A percentile compares a stretch with the other conserved stretches of the same genome.
Conservation (phyloP, 371 early-diverging fungal species). For the Apophysomyces sp. region DNA sequence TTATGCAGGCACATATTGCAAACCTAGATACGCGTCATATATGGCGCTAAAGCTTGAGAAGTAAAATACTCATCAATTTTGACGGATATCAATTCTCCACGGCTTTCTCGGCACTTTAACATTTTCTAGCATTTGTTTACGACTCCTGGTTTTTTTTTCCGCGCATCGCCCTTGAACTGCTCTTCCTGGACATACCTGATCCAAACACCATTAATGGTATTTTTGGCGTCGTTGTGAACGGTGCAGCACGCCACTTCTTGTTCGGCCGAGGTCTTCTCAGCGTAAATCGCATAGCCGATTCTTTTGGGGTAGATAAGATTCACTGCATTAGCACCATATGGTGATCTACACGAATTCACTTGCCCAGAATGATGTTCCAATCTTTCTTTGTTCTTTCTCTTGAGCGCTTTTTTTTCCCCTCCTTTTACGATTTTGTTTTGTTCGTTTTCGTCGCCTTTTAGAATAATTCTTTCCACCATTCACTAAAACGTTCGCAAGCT, state of each 20-base stretch:
- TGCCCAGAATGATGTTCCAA: too few relatives aligned
- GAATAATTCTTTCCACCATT: too few relatives aligned
- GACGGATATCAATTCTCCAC: not conserved
- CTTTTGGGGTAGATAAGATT: not conserved
- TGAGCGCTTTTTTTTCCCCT: too few relatives aligned
- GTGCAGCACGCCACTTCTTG: too few relatives aligned
- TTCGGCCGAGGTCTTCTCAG: not conserved
- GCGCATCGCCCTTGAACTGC: not conserved
- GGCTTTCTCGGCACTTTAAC: not conserved
- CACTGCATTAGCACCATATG: not conserved
- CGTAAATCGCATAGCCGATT: not conserved
- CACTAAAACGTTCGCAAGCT: too few relatives aligned
- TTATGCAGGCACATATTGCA: constrained; percentile 2
- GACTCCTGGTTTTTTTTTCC: not conserved
- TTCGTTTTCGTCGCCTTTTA: too few relatives aligned
- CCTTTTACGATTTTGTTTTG: too few relatives aligned
- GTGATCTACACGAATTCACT: not conserved
- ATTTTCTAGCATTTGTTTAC: not conserved
- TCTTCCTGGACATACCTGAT: not conserved
- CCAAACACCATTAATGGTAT: too few relatives aligned
- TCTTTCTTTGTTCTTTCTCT: too few relatives aligned
- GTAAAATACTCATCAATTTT: constrained; percentile 5
- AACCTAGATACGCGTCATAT: not conserved
- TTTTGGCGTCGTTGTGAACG: too few relatives aligned
- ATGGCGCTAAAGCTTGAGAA: not conserved